phyloP scores from a whole-genome alignment of 164 flowering plant genomes.

The Liquidambar formosana region DNA sequence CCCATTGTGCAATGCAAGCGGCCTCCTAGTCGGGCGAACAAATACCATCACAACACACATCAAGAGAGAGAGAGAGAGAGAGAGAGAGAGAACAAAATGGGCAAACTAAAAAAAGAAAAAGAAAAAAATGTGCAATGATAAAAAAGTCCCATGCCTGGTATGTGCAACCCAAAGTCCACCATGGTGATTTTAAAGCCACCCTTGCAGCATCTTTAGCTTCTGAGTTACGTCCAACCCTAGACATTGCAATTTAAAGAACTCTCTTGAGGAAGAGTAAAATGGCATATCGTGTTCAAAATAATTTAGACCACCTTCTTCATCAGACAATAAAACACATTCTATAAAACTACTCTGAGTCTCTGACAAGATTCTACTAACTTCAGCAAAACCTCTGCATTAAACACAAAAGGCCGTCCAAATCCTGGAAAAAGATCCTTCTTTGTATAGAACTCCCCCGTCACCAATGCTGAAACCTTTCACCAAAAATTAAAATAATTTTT shows the following conservation, averaged over 20 bases:
- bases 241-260: background rate
- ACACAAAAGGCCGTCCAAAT: slow-evolving; percentile 91
- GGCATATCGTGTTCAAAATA: background rate
- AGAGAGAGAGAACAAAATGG: background rate
- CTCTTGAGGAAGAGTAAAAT: slow-evolving; percentile 4
- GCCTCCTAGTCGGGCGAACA: slow-evolving; percentile 59
- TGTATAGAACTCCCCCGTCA: slow-evolving; percentile 88
- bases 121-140: background rate
- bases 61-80: background rate
- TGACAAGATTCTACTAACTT: slow-evolving; percentile 51
- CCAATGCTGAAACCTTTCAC: slow-evolving; percentile 84
- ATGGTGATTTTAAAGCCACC: slow-evolving; percentile 85
- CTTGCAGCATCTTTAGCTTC: slow-evolving; percentile 97
- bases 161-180: slow-evolving; percentile 96
- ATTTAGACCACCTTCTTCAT: background rate
- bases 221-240: slow-evolving; percentile 73
- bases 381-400: slow-evolving; percentile 81
- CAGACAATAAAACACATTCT: background rate
- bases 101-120: background rate
- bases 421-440: slow-evolving; percentile 91
- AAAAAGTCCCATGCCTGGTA: slow-evolving; percentile 57
- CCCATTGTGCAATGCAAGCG: slow-evolving; percentile 83
- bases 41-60: background rate
- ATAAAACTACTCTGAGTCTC: background rate
- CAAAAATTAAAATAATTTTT: slow-evolving; percentile 22